Percentiles rank a stretch among this genome's conserved stretches.
These are phyloP conservation scores for Metschnikowia aberdeeniae DNA, from an alignment of 805 yeast genomes.

Conservation along the genomic window DNA sequence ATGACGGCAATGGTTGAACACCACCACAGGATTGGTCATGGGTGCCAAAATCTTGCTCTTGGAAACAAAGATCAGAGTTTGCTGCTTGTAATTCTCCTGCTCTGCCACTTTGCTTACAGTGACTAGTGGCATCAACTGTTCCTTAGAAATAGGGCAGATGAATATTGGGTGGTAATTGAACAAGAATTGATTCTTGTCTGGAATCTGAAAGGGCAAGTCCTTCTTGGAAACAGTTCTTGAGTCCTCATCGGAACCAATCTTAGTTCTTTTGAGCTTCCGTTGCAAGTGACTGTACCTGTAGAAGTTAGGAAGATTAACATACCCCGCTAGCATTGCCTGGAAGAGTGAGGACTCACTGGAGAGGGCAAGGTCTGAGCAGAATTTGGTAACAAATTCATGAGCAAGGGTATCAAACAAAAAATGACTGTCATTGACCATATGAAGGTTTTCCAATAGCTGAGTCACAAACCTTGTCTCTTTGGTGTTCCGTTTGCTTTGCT, in stretches of 20 bases:
- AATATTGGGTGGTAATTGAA: slow-evolving; percentile 43
- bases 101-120: slow-evolving; percentile 7
- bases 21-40: slow-evolving; percentile 37
- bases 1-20: slow-evolving; percentile 39
- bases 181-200: slow-evolving; percentile 36
- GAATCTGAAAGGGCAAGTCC: slow-evolving; percentile 41
- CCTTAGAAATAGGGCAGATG: slow-evolving; percentile 44
- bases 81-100: slow-evolving; percentile 11
- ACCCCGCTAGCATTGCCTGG: slow-evolving; percentile 38
- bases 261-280: slow-evolving; percentile 20
- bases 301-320: slow-evolving; percentile 39
- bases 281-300: slow-evolving; percentile 39
- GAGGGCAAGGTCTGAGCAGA: slow-evolving; percentile 33
- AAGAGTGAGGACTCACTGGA: slow-evolving; percentile 40
- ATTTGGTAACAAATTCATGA: slow-evolving; percentile 38
- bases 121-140: slow-evolving; percentile 36
- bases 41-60: slow-evolving; percentile 12
- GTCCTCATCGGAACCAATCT: neutral
- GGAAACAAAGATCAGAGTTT: slow-evolving; percentile 9
- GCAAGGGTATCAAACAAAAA: slow-evolving; percentile 33
- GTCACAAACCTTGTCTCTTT: slow-evolving; percentile 27
- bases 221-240: slow-evolving; percentile 18
- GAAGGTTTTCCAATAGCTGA: slow-evolving; percentile 30
- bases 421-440: slow-evolving; percentile 25
- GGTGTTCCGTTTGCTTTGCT: slow-evolving; percentile 13